Evolutionary conservation across 108 stramenopile genomes (phyloP).

Genomic region (Conticribra guillardii): DNA sequence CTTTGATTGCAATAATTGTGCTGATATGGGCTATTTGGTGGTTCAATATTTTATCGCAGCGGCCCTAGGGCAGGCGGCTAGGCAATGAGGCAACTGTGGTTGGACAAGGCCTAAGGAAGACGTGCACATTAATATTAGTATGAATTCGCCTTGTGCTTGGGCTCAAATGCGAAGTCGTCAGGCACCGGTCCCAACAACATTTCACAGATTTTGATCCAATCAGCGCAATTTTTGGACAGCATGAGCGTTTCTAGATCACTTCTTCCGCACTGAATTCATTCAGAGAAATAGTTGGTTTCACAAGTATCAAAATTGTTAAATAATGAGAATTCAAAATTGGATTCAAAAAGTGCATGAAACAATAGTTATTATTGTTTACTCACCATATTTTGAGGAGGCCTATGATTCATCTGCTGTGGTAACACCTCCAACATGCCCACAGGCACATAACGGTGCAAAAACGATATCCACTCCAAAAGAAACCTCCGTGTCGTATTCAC

Average conservation of each 20-base stretch:
- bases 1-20: too few species aligned
- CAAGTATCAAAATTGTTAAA: too few species aligned
- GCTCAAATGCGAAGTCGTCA: constrained; percentile 90
- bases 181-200: constrained; percentile 95
- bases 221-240: constrained; percentile 63
- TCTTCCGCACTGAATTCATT: constrained; percentile 57
- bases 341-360: too few species aligned
- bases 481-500: constrained; percentile 95
- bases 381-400: constrained; percentile 82
- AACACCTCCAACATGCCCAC: constrained; percentile 88
- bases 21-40: too few species aligned
- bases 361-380: too few species aligned
- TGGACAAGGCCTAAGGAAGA: too few species aligned
- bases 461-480: constrained; percentile 97
- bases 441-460: constrained; percentile 95
- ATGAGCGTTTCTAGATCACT: constrained; percentile 82
- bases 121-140: too few species aligned
- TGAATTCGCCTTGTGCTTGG: constrained; percentile 92
- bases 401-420: constrained; percentile 94
- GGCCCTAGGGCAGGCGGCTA: too few species aligned
- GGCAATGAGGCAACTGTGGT: too few species aligned
- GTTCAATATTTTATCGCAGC: too few species aligned
- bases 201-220: constrained; percentile 97
- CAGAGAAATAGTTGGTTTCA: too few species aligned
- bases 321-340: too few species aligned